phyloP scores from a whole-genome alignment of 1,284 basidiomycete species.

The Malassezia equina region DNA sequence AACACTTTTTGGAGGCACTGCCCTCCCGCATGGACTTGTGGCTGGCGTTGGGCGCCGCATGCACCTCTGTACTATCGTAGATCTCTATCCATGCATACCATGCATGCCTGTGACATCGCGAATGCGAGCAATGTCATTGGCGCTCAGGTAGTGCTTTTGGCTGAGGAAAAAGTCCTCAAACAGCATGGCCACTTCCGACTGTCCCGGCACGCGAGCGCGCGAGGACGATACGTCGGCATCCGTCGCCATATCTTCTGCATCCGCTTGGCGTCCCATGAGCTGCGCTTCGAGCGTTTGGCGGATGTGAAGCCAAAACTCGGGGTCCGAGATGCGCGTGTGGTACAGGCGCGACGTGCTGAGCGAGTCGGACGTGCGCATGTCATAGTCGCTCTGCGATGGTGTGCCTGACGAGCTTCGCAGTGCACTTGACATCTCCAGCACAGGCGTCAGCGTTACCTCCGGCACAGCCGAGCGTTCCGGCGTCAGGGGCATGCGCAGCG shows the following conservation, averaged over 20 bases:
- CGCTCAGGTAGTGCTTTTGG: constrained; percentile 39
- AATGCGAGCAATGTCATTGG: constrained; percentile 38
- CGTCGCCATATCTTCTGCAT: neutral
- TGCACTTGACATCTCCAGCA: constrained; percentile 16
- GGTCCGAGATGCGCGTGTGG: constrained; percentile 25
- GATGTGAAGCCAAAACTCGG: constrained; percentile 40
- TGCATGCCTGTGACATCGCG: constrained; percentile 42
- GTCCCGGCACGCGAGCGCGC: constrained; percentile 22
- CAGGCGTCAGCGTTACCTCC: constrained; percentile 43
- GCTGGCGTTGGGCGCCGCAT: neutral
- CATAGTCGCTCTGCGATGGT: constrained; percentile 15
- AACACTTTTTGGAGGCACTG: neutral
- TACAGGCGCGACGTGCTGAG: constrained; percentile 37
- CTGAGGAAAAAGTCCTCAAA: constrained; percentile 46
- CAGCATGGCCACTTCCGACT: constrained; percentile 38
- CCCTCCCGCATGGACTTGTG: neutral
- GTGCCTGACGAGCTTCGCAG: neutral
- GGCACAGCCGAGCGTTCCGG: constrained; percentile 37
- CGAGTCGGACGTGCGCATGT: constrained; percentile 5
- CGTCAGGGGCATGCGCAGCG: constrained; percentile 14
- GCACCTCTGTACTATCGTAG: neutral
- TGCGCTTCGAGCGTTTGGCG: constrained; percentile 32
- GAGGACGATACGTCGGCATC: neutral
- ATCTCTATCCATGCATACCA: constrained; percentile 29
- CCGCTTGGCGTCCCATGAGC: constrained; percentile 17